Base-by-base conservation (phyloP, 805 yeast genomes). In the Spathaspora girioi region DNA sequence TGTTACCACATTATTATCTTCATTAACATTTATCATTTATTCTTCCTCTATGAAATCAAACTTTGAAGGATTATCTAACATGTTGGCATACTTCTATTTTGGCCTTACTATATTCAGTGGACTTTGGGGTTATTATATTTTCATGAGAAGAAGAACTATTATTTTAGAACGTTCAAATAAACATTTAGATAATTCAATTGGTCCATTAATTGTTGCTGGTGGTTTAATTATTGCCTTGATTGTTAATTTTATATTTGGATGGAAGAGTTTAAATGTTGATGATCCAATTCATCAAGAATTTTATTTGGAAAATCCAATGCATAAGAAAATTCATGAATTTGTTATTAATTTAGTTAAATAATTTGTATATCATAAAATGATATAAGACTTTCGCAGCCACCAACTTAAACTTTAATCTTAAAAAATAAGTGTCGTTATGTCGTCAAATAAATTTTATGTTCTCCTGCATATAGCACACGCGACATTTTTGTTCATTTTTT, bases 141-240 rank as follows among this genome's bases (percentile, higher is more conserved):
- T 88, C 70, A 70, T 82, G 64, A 77, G 75, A 57, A 81, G 99
- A 65, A 74, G 92, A 57, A 77, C 76, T 32, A 78, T 86, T 50
- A 94, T 93, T 65, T 81, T 78, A 65, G 84, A 83, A 66, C 83
- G 98, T 68, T 86, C 91, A 26, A 96, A 93, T 47, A 80, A 80
- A 59, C 97, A 92, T 68, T 76, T 93, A 60, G 98, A 93, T 71
- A 92, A 89, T 45, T 85, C 96, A 49, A 62, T 87, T 51, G 99
- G 99, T 11, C 99, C 99, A 0, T 64, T 94, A 48, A 73, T 92
- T 14, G 78, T 94, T 42, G 89, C 94, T 4, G 54, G 75, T 23
- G 91, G 89, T 11, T 78, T 93, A 53, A 68, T 87, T 7, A 59
- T 79, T 45, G 86, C 93, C 3, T 75, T 93, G 59, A 62, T 79